Evolutionary conservation across 306 rosid genomes (phyloP).

Genomic region (Boehmeria nivea): DNA sequence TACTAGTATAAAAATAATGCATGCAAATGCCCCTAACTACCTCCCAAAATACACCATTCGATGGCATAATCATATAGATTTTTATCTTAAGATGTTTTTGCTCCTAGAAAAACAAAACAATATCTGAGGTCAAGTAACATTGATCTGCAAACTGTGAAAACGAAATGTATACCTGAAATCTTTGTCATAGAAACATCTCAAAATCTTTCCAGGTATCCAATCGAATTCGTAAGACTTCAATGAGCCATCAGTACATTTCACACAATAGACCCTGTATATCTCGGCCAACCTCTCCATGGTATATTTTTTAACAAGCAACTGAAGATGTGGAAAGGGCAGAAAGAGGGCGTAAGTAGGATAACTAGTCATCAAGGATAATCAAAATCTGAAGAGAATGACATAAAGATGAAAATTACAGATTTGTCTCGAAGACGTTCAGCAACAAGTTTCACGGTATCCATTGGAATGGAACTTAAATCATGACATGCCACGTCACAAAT

Average conservation of each 20-base stretch:
- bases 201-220: constrained; percentile 94
- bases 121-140: neutral
- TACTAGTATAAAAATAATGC: neutral
- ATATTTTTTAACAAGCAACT: constrained; percentile 91
- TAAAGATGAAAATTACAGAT: constrained; percentile 59
- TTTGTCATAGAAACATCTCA: constrained; percentile 90
- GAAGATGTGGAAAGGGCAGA: constrained; percentile 31
- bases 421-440: constrained; percentile 97
- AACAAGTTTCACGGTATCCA: constrained; percentile 80
- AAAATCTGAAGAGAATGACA: neutral
- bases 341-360: constrained; percentile 17
- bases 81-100: neutral
- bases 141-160: constrained; percentile 15
- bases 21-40: neutral
- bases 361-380: constrained; percentile 13
- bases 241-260: constrained; percentile 45
- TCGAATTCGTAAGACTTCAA: constrained; percentile 45
- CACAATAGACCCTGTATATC: constrained; percentile 57
- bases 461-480: constrained; percentile 54
- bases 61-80: neutral
- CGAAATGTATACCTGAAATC: constrained; percentile 70
- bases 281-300: constrained; percentile 92
- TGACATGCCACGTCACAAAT: constrained; percentile 83
- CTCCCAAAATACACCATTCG: neutral
- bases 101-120: neutral